phyloP scores from a whole-genome alignment of 2,329 filamentous ascomycete genomes.

The Exserohilum rostratum region DNA sequence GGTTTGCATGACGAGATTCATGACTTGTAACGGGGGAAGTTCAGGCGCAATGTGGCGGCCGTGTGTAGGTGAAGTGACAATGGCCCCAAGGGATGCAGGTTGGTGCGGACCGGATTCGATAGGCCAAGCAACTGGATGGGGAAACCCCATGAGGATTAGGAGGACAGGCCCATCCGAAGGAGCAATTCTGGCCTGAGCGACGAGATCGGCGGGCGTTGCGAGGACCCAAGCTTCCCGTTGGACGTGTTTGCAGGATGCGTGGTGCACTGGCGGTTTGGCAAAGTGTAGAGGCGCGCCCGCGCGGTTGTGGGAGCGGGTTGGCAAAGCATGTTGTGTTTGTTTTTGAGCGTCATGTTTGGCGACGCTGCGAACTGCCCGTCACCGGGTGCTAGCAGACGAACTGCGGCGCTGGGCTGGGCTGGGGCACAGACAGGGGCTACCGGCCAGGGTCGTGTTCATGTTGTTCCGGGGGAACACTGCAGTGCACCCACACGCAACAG shows the following conservation, averaged over 20 bases:
- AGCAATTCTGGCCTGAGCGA: not conserved
- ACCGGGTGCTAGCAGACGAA: constrained; percentile 1
- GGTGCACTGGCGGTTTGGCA: too few relatives aligned
- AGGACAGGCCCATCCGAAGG: not conserved
- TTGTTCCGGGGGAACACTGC: constrained; percentile 17
- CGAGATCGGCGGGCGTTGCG: not conserved
- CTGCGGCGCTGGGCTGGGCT: not conserved
- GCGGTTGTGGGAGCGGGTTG: too few relatives aligned
- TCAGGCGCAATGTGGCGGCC: not conserved
- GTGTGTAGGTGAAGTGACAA: too few relatives aligned
- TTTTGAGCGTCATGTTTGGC: not conserved
- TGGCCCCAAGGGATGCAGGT: not conserved
- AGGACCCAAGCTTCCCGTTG: not conserved
- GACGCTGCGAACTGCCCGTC: constrained; percentile 4
- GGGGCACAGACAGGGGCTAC: constrained; percentile 19
- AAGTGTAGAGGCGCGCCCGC: too few relatives aligned
- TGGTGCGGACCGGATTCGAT: not conserved
- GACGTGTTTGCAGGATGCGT: too few relatives aligned
- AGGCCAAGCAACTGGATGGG: not conserved
- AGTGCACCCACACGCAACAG: constrained; percentile 4
- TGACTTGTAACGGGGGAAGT: not conserved
- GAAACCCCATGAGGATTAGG: not conserved
- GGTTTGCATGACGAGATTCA: not conserved
- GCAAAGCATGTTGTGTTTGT: too few relatives aligned
- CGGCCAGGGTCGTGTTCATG: constrained; percentile 9